These are phyloP conservation scores for Trichosporon coremiiforme DNA, from an alignment of 1,284 basidiomycete genomes.

Conservation along the genomic window DNA sequence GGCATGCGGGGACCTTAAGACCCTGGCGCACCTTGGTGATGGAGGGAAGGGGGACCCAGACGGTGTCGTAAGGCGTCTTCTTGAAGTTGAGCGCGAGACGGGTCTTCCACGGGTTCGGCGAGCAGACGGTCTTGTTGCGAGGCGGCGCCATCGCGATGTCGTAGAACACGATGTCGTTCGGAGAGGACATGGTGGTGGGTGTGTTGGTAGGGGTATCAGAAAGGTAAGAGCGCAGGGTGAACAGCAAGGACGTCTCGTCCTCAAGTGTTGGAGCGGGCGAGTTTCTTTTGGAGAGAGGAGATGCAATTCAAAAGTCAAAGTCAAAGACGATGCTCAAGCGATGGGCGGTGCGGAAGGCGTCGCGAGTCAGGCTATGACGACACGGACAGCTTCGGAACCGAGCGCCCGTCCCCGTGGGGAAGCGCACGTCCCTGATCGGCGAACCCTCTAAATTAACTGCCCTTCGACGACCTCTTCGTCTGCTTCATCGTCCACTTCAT, in stretches of 20 bases:
- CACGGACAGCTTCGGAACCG: not conserved
- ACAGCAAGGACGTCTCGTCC: not conserved
- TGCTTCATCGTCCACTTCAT: not conserved
- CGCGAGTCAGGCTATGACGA: slow-evolving; percentile 7
- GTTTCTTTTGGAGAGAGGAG: too few species aligned
- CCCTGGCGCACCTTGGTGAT: slow-evolving; percentile 4
- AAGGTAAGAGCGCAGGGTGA: too few species aligned
- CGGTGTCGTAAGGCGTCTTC: not conserved
- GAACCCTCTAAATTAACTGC: not conserved
- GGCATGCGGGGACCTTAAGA: slow-evolving; percentile 6
- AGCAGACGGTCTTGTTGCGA: slow-evolving; percentile 2
- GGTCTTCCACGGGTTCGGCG: slow-evolving; percentile 9
- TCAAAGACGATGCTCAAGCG: not conserved
- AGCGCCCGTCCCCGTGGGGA: not conserved
- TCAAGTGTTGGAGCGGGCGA: not conserved
- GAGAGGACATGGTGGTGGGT: not conserved
- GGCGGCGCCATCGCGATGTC: slow-evolving; percentile 13
- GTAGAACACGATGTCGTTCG: slow-evolving; percentile 10
- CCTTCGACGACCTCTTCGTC: not conserved
- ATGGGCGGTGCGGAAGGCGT: not conserved
- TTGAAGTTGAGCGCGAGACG: slow-evolving; percentile 14
- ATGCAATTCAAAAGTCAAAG: not conserved
- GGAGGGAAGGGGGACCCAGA: slow-evolving; percentile 6
- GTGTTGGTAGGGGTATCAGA: not conserved
- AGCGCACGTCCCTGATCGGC: slow-evolving; percentile 4